Percentiles rank a stretch among this genome's conserved stretches.
These are phyloP conservation scores for Adansonia grandidieri DNA, from an alignment of 441 rosid species.

Conservation along the genomic window DNA sequence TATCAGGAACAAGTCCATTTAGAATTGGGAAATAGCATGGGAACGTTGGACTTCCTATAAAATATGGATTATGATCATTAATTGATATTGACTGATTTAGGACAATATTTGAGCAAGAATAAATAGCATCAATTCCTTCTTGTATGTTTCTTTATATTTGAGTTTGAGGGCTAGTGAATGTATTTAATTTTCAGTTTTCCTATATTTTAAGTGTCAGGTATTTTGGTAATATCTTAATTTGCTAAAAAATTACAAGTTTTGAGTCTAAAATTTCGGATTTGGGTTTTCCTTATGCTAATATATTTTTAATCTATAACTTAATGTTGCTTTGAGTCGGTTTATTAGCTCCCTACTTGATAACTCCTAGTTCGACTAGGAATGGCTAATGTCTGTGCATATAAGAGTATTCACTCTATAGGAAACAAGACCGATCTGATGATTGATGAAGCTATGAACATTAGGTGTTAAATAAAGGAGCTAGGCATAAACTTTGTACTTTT, in stretches of 20 bases:
- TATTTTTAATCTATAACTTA: neutral
- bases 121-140: neutral
- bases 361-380: neutral
- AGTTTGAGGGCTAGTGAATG: neutral
- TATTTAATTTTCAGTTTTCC: neutral
- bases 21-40: neutral
- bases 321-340: neutral
- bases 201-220: neutral
- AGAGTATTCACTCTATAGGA: neutral
- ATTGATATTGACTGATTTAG: conserved; percentile 7
- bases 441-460: neutral
- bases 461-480: neutral
- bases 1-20: neutral
- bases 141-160: neutral
- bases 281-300: neutral
- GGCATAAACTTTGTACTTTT: neutral
- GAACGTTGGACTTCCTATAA: neutral
- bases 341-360: neutral
- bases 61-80: neutral
- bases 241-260: conserved; percentile 6
- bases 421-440: neutral
- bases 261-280: neutral
- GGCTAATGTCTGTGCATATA: neutral
- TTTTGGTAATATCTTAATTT: neutral
- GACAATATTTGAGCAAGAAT: neutral